Conservation (phyloP, 495 filamentous ascomycete species). For the Tuber melanosporum region DNA sequence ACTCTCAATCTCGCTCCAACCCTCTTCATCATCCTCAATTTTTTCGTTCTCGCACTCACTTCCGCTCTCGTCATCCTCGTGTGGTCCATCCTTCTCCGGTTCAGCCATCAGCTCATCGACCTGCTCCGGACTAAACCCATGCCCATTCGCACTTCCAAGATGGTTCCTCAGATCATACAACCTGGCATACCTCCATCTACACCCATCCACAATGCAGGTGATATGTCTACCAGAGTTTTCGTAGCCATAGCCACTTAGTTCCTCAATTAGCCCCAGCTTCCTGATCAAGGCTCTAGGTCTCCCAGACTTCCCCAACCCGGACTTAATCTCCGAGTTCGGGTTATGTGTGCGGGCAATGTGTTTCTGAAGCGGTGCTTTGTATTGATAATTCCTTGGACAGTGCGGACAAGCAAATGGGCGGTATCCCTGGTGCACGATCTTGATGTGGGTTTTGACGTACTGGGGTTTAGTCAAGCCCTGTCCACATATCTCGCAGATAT, state of each 20-base stretch:
- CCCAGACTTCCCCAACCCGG: background rate
- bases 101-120: conserved; percentile 32
- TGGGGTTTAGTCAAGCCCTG: conserved; percentile 68
- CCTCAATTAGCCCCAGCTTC: conserved; percentile 20
- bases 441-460: conserved; percentile 72
- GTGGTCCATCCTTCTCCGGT: background rate
- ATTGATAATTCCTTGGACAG: conserved; percentile 32
- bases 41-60: conserved; percentile 12
- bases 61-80: background rate
- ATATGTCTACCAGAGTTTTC: conserved; percentile 37
- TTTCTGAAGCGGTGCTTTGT: conserved; percentile 27
- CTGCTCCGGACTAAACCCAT: conserved; percentile 28
- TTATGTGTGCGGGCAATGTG: conserved; percentile 26
- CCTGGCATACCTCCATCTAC: conserved; percentile 35
- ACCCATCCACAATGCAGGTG: conserved; percentile 34
- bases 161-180: conserved; percentile 34
- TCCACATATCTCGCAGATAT: conserved; percentile 54
- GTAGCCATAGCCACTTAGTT: conserved; percentile 38
- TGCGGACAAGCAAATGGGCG: conserved; percentile 35
- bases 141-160: conserved; percentile 24
- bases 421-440: conserved; percentile 62
- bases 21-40: conserved; percentile 17
- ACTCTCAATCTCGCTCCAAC: conserved; percentile 19
- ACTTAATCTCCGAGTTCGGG: background rate
- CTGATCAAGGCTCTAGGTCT: conserved; percentile 11